Base-by-base conservation (phyloP, 129 eudicot genomes). In the Saussurea involucrata region DNA sequence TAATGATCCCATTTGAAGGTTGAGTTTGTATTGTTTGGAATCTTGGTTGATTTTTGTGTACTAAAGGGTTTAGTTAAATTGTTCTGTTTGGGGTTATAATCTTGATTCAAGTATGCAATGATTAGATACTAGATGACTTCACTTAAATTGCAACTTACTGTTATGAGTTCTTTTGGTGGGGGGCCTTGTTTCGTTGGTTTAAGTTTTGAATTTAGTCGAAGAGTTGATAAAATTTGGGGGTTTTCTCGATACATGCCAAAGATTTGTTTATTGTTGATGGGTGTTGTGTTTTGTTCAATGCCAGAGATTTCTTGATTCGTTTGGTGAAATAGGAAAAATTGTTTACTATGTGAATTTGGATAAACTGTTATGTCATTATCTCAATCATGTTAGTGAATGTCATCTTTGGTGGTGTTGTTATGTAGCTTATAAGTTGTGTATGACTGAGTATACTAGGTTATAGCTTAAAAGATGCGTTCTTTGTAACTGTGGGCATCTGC, bases 11-110 rank as follows among this genome's bases (percentile, higher is more conserved):
- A 49, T 58, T 5, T 33, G 6, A 28, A 63, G 31, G 69, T 21
- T 33, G 17, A 8, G 37, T 55, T 74, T 67, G 42, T 66, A 17
- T 76, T 61, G 67, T 75, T 69, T 74, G 75, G 70, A 69, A 34
- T 58, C 18, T 25, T 37, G 29, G 82, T 57, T 57, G 66, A 24
- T 32, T 24, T 68, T 76, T 46, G 67, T 18, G 13, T 69, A 20
- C 9, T n/a, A 8, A 60, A 42, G 46, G 83, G 34, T 72, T 63
- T 63, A 8, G 72, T 64, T 46, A 6, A 24, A 34, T 32, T 72
- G 44, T 57, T 80, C 44, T 33, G 61, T 80, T 73, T 63, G 60
- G 74, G 63, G 55, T 44, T 72, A 20, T 31, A 42, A 49, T 44
- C 42, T 66, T 40, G 37, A 24, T 46, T 61, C 10, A 22, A 44